Percentiles rank a stretch among this genome's conserved stretches.
phyloP scores from a whole-genome alignment of 2,329 filamentous ascomycete species.

The Penicillium oxalicum region DNA sequence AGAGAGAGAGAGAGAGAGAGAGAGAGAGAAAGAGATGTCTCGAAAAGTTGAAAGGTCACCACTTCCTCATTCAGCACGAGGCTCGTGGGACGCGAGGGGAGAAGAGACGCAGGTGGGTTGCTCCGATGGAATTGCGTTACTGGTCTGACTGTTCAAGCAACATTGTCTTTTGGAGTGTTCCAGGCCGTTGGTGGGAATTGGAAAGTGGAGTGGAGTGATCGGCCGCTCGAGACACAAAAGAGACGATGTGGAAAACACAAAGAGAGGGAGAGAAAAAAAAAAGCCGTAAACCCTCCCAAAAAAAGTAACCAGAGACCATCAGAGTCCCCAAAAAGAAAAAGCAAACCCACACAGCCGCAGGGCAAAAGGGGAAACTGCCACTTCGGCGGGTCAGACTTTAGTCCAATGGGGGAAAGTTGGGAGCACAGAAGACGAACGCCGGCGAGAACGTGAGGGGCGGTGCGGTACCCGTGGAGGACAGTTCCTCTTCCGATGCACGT shows the following conservation, averaged over 20 bases:
- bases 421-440: neutral
- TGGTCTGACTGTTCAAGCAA: no score
- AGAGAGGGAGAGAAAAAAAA: constrained; percentile 1
- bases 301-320: neutral
- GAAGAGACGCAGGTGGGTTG: neutral
- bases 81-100: neutral
- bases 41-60: no score
- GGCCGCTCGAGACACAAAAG: constrained; percentile 19
- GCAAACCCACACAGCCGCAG: no score
- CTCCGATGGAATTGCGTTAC: constrained; percentile 3
- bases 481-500: no score
- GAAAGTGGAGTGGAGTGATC: constrained; percentile 16
- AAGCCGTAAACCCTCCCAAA: neutral
- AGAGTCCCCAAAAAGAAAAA: no score
- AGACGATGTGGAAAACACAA: constrained; percentile 18
- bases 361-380: no score
- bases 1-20: no score
- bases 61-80: no score
- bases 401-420: no score
- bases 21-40: no score
- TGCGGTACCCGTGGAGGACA: neutral
- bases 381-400: no score
- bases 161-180: constrained; percentile 20
- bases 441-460: neutral
- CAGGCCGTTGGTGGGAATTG: constrained; percentile 18